phyloP scores from a whole-genome alignment of 2,329 filamentous ascomycete genomes.

The Pseudogymnoascus destructans region DNA sequence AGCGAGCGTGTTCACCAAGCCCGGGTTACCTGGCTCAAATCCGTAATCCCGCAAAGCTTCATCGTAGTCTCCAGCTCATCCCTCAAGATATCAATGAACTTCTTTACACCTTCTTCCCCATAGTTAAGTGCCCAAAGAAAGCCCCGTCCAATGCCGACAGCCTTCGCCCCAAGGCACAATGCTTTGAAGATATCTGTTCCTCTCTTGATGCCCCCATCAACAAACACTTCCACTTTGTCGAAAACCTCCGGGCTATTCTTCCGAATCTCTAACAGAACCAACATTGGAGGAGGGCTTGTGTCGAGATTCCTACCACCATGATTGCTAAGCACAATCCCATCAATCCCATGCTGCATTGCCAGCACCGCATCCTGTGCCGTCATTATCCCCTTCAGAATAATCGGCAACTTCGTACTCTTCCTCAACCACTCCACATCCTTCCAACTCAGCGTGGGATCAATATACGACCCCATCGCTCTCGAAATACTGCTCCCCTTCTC shows the following conservation, averaged over 20 bases:
- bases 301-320: constrained; percentile 51
- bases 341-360: constrained; percentile 45
- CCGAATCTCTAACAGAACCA: constrained; percentile 50
- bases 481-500: constrained; percentile 41
- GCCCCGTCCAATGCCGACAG: constrained; percentile 48
- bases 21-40: constrained; percentile 46
- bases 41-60: constrained; percentile 50
- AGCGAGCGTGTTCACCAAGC: constrained; percentile 43
- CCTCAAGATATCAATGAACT: constrained; percentile 37
- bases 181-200: constrained; percentile 58
- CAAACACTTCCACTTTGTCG: constrained; percentile 43
- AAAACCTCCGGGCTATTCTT: constrained; percentile 48
- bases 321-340: constrained; percentile 58
- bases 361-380: constrained; percentile 47
- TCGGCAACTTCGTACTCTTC: constrained; percentile 38
- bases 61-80: constrained; percentile 55
- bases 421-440: constrained; percentile 53
- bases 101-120: constrained; percentile 39
- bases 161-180: constrained; percentile 49
- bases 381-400: constrained; percentile 61
- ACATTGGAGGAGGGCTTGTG: constrained; percentile 39
- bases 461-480: constrained; percentile 41
- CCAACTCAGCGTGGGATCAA: constrained; percentile 48
- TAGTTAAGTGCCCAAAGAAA: constrained; percentile 49
- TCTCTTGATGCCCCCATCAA: constrained; percentile 52